Conservation (phyloP, 345 rosid species). For the Salix brachista region DNA sequence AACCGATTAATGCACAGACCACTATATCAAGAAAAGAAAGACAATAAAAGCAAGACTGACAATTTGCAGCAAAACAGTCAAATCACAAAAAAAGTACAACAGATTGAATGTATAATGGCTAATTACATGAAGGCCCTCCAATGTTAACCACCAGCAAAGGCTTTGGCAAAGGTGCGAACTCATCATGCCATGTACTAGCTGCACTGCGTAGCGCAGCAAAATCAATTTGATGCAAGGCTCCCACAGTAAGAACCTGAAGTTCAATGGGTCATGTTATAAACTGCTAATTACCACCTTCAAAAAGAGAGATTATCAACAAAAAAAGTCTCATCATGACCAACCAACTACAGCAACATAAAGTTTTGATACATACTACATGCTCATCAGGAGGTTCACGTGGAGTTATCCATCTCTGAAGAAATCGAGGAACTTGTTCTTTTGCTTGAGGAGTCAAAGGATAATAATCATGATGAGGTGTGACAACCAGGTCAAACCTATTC, state of each 20-base stretch:
- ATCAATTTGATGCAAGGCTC: conserved; percentile 90
- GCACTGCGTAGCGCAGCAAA: conserved; percentile 77
- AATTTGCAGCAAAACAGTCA: background rate
- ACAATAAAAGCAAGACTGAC: background rate
- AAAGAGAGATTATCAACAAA: background rate
- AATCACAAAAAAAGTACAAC: background rate
- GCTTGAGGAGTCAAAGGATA: conserved; percentile 82
- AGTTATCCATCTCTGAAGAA: conserved; percentile 75
- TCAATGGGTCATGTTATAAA: conserved; percentile 4
- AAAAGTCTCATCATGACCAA: conserved; percentile 3
- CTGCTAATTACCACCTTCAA: background rate
- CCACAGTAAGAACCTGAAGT: conserved; percentile 74
- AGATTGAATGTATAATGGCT: conserved; percentile 9
- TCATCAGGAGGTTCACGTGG: conserved; percentile 71
- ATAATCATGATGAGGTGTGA: conserved; percentile 87
- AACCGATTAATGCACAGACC: background rate
- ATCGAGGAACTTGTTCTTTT: conserved; percentile 68
- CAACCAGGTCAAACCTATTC: conserved; percentile 90
- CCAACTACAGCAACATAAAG: background rate
- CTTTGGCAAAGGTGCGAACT: conserved; percentile 81
- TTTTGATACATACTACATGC: conserved; percentile 55
- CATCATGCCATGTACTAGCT: conserved; percentile 88
- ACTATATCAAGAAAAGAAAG: background rate
- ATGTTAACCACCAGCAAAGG: conserved; percentile 88
- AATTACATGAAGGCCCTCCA: conserved; percentile 85